phyloP scores from a whole-genome alignment of 768 basidiomycete genomes.

The Mycena leptocephala region DNA sequence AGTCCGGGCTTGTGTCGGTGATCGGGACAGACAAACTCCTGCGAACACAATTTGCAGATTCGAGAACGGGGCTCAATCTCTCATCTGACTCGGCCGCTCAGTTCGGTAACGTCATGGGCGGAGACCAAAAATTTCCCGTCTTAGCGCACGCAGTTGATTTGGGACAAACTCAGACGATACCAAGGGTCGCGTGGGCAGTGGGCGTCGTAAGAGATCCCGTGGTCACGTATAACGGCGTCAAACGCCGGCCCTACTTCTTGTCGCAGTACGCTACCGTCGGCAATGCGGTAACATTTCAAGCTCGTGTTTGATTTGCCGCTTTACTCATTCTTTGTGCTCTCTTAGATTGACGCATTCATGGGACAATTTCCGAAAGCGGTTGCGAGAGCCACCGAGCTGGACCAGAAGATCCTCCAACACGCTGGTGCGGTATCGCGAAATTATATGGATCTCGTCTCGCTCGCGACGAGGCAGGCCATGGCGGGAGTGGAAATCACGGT shows the following conservation, averaged over 20 bases:
- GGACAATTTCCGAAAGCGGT: constrained; percentile 56
- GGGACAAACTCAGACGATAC: constrained; percentile 49
- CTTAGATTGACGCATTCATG: constrained; percentile 59
- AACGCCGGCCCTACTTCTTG: constrained; percentile 56
- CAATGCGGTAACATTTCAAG: constrained; percentile 48
- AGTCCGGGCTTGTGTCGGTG: constrained; percentile 6
- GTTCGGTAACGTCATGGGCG: constrained; percentile 6
- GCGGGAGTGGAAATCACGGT: constrained; percentile 65
- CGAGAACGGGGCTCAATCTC: background rate
- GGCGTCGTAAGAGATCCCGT: constrained; percentile 57
- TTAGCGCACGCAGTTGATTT: constrained; percentile 66
- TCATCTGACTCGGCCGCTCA: background rate
- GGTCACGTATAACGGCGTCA: constrained; percentile 40
- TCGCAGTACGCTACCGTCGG: constrained; percentile 47
- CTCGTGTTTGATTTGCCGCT: background rate
- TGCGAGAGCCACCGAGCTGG: constrained; percentile 55
- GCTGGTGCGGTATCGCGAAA: constrained; percentile 54
- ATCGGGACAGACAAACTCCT: constrained; percentile 15
- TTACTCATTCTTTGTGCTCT: background rate
- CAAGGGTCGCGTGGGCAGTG: constrained; percentile 53
- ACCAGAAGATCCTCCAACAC: constrained; percentile 53
- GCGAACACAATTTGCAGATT: background rate
- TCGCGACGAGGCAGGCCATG: constrained; percentile 62
- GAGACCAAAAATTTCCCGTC: constrained; percentile 57
- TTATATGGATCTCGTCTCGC: constrained; percentile 60